These are phyloP conservation scores for Naganishia vishniacii DNA, from an alignment of 768 basidiomycete genomes.

Conservation along the genomic window DNA sequence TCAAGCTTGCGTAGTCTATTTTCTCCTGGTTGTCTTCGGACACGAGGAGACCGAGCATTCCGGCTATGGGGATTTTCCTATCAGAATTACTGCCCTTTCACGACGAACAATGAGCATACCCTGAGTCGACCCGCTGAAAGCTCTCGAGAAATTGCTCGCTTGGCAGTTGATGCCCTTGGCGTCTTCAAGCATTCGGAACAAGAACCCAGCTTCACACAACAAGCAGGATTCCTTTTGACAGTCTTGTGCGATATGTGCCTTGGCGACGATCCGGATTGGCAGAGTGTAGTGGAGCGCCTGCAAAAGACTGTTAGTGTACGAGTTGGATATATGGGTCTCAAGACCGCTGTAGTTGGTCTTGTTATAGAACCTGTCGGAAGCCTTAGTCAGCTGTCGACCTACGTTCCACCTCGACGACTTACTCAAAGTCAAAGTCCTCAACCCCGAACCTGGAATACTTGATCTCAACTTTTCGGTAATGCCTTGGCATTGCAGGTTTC, in stretches of 20 bases:
- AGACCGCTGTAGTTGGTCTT: conserved; percentile 82
- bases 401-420: too few relatives aligned
- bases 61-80: conserved; percentile 44
- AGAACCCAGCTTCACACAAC: conserved; percentile 88
- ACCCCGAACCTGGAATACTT: conserved; percentile 98
- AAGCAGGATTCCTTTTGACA: conserved; percentile 89
- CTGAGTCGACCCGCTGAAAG: conserved; percentile 80
- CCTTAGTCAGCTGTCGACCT: neutral
- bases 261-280: conserved; percentile 75
- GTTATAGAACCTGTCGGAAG: conserved; percentile 72
- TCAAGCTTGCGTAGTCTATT: conserved; percentile 76
- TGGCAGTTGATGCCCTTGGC: conserved; percentile 91
- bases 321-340: conserved; percentile 94
- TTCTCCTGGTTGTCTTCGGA: conserved; percentile 70
- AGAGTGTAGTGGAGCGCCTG: conserved; percentile 81
- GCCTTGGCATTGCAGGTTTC: conserved; percentile 57
- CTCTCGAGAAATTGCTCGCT: conserved; percentile 92
- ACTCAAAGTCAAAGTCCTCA: conserved; percentile 98
- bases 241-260: conserved; percentile 81
- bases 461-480: conserved; percentile 90
- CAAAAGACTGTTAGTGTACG: conserved; percentile 84
- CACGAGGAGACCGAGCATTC: conserved; percentile 83
- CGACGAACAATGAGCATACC: conserved; percentile 52
- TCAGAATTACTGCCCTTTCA: neutral
- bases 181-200: conserved; percentile 91